Base-by-base conservation (phyloP, 768 basidiomycete genomes). In the Boletus rufocinnamomeus region DNA sequence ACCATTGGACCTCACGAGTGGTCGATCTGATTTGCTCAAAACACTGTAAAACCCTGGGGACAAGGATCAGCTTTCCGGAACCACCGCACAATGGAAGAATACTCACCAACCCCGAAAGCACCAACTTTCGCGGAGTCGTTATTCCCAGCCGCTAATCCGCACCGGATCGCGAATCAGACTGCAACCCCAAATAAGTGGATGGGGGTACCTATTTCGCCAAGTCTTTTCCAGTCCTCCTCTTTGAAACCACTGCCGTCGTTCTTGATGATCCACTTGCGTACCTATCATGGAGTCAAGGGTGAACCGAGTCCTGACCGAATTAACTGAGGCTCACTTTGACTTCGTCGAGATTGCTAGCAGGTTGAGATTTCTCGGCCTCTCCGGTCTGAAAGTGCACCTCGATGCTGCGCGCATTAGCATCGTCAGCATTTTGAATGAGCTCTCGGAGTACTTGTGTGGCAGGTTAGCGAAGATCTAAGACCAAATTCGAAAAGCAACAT, bases 401-500 rank as follows among this genome's bases (percentile, higher is more conserved):
- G 10, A 79, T 68, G 1, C 48, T 60, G 17, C 56, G 69, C 1
- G 78, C 70, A 6, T 69, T 72, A 1, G 76, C 82, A 69, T 84
- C 82, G 59, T 83, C 82, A 13, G 32, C 32, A 13, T 32, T 32
- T 32, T 32, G 32, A 4, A 32, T 32, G 32, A 32, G 32, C 13
- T 84, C 84, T 50, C 84, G 69, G 57, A 80, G 78, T 37, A 83
- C 80, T 73, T 41, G 32, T 19, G 16, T 2, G 5, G 19, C 17
- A 17, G 9, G 23, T 54, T 13, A 63, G 60, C 16, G 11, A 32
- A 23, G 35, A 38, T 19, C n/a, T 19, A 30, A 9, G 3, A 17
- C 17, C 6, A 9, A 10, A 11, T 14, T 41, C 3, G 28, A 2
- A 25, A 44, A 27, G 32, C 7, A 30, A 9, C 28, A 3, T 8